These are phyloP conservation scores for Cercospora berteroae DNA, from an alignment of 2,329 filamentous ascomycete species.

Conservation along the genomic window DNA sequence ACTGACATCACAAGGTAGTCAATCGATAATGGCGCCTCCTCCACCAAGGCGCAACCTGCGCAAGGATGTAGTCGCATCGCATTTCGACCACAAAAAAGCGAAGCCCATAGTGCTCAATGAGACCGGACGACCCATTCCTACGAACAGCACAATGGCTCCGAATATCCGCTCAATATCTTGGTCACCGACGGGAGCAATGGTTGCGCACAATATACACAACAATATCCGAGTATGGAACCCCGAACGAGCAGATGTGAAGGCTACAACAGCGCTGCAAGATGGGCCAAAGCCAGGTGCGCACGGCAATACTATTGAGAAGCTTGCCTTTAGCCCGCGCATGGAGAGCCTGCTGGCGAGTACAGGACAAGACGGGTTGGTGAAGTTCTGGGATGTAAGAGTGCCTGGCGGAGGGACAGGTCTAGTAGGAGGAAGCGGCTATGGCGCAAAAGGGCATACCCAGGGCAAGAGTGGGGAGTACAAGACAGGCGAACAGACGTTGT, in stretches of 20 bases:
- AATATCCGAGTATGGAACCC: slow-evolving; percentile 78
- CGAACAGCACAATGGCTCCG: slow-evolving; percentile 31
- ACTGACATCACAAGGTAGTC: background rate
- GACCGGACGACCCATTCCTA: slow-evolving; percentile 29
- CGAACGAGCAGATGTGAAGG: slow-evolving; percentile 69
- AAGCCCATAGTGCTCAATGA: slow-evolving; percentile 68
- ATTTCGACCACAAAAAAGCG: slow-evolving; percentile 59
- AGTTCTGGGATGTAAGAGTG: slow-evolving; percentile 73
- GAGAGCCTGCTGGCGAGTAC: slow-evolving; percentile 75
- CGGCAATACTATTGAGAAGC: slow-evolving; percentile 63
- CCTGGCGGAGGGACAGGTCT: slow-evolving; percentile 48
- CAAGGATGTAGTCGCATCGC: slow-evolving; percentile 66
- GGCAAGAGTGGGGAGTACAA: slow-evolving; percentile 58
- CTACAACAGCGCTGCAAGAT: slow-evolving; percentile 69
- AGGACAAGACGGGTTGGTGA: slow-evolving; percentile 69
- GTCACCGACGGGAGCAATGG: slow-evolving; percentile 79
- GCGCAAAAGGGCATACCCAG: slow-evolving; percentile 40
- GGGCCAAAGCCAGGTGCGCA: slow-evolving; percentile 30
- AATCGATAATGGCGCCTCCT: slow-evolving; percentile 39
- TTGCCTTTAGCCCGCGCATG: slow-evolving; percentile 74
- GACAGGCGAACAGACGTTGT: slow-evolving; percentile 32
- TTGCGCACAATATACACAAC: slow-evolving; percentile 76
- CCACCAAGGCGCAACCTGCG: slow-evolving; percentile 57
- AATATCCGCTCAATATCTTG: slow-evolving; percentile 60
- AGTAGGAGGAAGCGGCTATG: slow-evolving; percentile 44